Conservation (phyloP, 495 filamentous ascomycete species). For the Lepraria neglecta region DNA sequence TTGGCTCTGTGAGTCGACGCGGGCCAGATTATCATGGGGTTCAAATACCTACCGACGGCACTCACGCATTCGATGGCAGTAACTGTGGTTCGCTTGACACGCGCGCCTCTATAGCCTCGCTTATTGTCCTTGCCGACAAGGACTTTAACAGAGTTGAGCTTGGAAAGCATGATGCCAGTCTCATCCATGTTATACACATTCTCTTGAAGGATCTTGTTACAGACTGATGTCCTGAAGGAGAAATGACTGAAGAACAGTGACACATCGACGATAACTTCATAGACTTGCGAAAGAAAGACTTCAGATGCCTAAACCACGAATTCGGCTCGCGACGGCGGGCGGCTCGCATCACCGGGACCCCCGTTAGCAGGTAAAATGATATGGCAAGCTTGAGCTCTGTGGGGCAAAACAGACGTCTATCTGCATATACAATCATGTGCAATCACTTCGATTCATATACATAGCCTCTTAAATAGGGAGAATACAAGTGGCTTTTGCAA, state of each 20-base stretch:
- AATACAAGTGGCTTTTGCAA: not conserved
- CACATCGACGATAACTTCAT: slow-evolving; percentile 28
- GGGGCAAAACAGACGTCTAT: slow-evolving; percentile 13
- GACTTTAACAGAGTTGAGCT: slow-evolving; percentile 35
- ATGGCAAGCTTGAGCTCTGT: not conserved
- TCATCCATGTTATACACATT: slow-evolving; percentile 34
- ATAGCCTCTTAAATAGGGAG: slow-evolving; percentile 2
- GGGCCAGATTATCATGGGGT: not conserved
- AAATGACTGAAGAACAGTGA: slow-evolving; percentile 29
- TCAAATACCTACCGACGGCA: not conserved
- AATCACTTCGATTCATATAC: slow-evolving; percentile 7
- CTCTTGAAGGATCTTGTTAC: slow-evolving; percentile 24
- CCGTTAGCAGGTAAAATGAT: slow-evolving; percentile 12
- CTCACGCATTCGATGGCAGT: not conserved
- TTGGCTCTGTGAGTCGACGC: not conserved
- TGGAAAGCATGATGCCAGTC: slow-evolving; percentile 31
- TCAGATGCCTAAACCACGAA: slow-evolving; percentile 25
- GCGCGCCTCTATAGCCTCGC: slow-evolving; percentile 18
- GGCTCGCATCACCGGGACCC: slow-evolving; percentile 14
- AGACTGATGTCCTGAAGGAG: slow-evolving; percentile 20
- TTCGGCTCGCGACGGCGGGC: slow-evolving; percentile 27
- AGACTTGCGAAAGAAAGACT: slow-evolving; percentile 27
- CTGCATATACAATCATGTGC: slow-evolving; percentile 24
- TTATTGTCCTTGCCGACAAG: slow-evolving; percentile 32
- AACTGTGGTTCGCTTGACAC: not conserved